These are phyloP conservation scores for Tulasnella sp. DNA, from an alignment of 768 basidiomycete species.

Conservation along the genomic window DNA sequence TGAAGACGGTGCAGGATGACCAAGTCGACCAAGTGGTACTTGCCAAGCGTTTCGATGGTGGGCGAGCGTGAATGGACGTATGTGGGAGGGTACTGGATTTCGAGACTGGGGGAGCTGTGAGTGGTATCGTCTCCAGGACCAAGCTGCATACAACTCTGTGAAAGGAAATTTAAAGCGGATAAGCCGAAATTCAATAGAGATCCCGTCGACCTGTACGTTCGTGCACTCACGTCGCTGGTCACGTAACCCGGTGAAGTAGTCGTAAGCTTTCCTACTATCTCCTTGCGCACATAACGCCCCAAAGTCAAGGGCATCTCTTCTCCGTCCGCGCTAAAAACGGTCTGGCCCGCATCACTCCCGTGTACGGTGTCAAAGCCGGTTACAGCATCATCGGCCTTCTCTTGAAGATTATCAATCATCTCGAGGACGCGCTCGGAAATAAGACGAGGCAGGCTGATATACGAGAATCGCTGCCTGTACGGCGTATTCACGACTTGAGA, in stretches of 20 bases:
- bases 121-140: background rate
- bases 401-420: background rate
- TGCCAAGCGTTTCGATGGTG: background rate
- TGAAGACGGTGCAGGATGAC: background rate
- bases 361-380: background rate
- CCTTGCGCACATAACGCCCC: background rate
- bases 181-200: no score
- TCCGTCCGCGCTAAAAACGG: background rate
- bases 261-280: background rate
- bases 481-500: background rate
- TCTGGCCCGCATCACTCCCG: background rate
- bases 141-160: no score
- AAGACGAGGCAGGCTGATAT: background rate
- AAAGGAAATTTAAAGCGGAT: background rate
- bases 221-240: background rate
- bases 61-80: background rate
- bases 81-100: background rate
- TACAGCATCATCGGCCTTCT: background rate
- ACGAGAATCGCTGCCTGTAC: background rate
- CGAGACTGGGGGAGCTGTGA: background rate
- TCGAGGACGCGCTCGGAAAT: background rate
- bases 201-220: background rate
- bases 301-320: background rate
- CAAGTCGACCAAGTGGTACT: conserved; percentile 5
- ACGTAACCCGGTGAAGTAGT: background rate